Conservation (phyloP, 345 rosid species). For the Euphorbia peplus region DNA sequence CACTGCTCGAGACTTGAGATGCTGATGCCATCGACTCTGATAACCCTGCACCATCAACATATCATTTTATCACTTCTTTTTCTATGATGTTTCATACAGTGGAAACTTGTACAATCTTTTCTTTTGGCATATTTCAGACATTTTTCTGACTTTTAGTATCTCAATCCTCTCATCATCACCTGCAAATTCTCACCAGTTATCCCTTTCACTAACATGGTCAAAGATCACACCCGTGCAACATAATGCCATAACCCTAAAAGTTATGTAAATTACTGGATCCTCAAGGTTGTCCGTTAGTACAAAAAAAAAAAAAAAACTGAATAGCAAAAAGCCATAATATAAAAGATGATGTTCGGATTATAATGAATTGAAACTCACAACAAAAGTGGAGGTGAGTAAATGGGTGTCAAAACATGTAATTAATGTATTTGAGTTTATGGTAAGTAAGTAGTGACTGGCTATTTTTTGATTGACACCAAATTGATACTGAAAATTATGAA, state of each 20-base stretch:
- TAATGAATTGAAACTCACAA: too few relatives aligned
- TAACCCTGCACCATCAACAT: conserved; percentile 24
- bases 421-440: too few relatives aligned
- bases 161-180: conserved; percentile 25
- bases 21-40: conserved; percentile 39
- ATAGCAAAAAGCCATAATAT: too few relatives aligned
- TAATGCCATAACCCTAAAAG: background rate
- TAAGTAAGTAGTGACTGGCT: too few relatives aligned
- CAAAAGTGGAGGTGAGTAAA: too few relatives aligned
- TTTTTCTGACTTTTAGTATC: conserved; percentile 19
- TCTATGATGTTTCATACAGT: conserved; percentile 26
- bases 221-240: background rate
- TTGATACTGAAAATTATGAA: too few relatives aligned
- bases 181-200: conserved; percentile 24
- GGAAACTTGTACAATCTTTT: conserved; percentile 23
- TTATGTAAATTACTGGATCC: too few relatives aligned
- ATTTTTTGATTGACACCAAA: too few relatives aligned
- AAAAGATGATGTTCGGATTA: too few relatives aligned
- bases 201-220: background rate
- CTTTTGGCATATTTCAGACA: conserved; percentile 26
- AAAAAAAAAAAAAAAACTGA: too few relatives aligned
- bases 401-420: too few relatives aligned
- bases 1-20: conserved; percentile 41
- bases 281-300: too few relatives aligned
- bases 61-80: conserved; percentile 29